Evolutionary conservation across 2,329 filamentous ascomycete species (phyloP), one percentile per base, ranked within the genome.

Genomic region (Dothideomycetes sp.): DNA sequence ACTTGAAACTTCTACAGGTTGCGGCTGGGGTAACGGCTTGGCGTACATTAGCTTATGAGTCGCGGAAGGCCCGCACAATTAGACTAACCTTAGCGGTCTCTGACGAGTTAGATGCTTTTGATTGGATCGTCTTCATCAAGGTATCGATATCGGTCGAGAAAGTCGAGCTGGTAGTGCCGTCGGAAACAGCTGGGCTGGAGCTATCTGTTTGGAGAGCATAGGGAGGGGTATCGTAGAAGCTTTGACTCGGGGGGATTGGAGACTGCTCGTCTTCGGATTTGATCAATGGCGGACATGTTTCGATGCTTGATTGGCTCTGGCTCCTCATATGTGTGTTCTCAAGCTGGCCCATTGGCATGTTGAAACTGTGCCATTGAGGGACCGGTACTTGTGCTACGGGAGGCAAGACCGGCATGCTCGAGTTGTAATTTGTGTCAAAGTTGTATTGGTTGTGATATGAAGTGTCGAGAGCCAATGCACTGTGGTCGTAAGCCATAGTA

Each of bases 101-200:
- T 51, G 7, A n/a, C 4, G 64, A 55, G 13, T 60, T 59, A 11
- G 69, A 64, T 16, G 70, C 62, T 53, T 82, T 83, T 31, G 75
- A 67, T 59, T 94, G 87, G 32, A 95, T 89, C 1, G 82, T 77
- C 61, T 82, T 86, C 86, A 95, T 94, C 29, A 96, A 65, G 29
- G 78, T 46, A 30, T 43, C 44, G 24, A 44, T 34, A 22, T 39
- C 42, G 29, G 45, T 45, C 7, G 32, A 24, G 17, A 35, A 44
- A 17, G 41, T 30, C 8, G n/a, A 34, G 29, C 18, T 35, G 4
- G 36, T 28, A 23, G 37, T 33, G 25, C 36, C 28, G 24, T 40
- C 35, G 12, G 30, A 33, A 12, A 10, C 28, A 20, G 33, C 23
- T 12, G 30, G 30, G 31, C 37, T 30, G 16, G 40, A 43, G 32